Base-by-base conservation (phyloP, 179 eudicot species). In the Heliamphora pulchella region DNA sequence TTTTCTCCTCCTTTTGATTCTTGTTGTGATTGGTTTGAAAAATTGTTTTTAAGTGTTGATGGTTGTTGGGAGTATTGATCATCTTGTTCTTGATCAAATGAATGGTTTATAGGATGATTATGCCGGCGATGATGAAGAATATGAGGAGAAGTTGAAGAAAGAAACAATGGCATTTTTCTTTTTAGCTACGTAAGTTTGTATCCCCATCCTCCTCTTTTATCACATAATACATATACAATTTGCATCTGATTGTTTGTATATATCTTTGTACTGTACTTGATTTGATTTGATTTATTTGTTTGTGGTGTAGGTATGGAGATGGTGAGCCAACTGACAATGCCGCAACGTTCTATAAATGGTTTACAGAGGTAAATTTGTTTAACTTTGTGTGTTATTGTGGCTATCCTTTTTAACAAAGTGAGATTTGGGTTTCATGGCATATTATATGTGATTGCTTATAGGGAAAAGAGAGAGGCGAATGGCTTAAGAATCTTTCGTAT, bases 281-380 rank as follows among this genome's bases (percentile, higher is more conserved):
- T 8, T 31, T 48, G 64, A 22, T 54, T 51, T 57, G 44, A 31
- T 31, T 61, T 78, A 20, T 46, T 44, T 1, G 18, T 43, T 63
- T 48, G 0, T 74, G 18, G 55, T 82, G 81, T 85, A 94, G 98
- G 8, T 94, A 94, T 71, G 97, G 98, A 85, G 98, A 94, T 75
- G 98, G 98, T 31, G 98, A 94, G 86, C 98, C 98, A 61, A 94
- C 97, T 3, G 98, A 94, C 79, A 93, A 94, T 88, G 97, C 97
- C 73, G 97, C 97, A 9, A 91, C 96, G 83, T 94, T 94, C 81
- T 90, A 88, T 82, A 93, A 93, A 83, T 94, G 98, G 98, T 94
- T 94, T 80, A 68, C 88, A 14, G 97, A 93, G 97, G 98, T 93
- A 76, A 74, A 51, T 65, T 74, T 55, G 18, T n/a, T 39, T 69